phyloP scores from a whole-genome alignment of 2,329 filamentous ascomycete genomes.

The Pestalotiopsis sp. region DNA sequence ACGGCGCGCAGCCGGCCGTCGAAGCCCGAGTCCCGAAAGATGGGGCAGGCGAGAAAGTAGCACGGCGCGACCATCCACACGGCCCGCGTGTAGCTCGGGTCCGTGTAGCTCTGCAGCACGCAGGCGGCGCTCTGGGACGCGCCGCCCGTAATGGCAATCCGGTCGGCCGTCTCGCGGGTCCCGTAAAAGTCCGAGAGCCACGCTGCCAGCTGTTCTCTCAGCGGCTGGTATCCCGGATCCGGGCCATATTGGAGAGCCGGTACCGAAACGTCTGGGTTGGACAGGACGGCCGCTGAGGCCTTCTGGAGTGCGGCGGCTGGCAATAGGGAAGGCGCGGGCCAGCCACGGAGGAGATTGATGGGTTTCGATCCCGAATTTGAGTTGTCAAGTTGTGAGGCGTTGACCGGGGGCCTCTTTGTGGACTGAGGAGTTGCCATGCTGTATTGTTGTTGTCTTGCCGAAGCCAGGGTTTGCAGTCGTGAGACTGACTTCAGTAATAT shows the following conservation, averaged over 20 bases:
- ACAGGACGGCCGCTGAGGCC: slow-evolving; percentile 63
- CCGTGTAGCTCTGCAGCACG: slow-evolving; percentile 77
- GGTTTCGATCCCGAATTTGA: slow-evolving; percentile 25
- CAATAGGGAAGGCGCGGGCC: slow-evolving; percentile 65
- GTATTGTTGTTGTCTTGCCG: not conserved
- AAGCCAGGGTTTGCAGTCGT: not conserved
- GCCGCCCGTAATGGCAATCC: slow-evolving; percentile 82
- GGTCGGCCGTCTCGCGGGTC: slow-evolving; percentile 41
- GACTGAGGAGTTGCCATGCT: not conserved
- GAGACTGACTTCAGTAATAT: not conserved
- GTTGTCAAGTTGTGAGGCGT: not conserved
- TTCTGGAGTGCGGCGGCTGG: slow-evolving; percentile 63
- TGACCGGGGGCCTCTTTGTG: not conserved
- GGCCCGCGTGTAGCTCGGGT: slow-evolving; percentile 72
- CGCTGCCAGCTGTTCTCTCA: slow-evolving; percentile 66
- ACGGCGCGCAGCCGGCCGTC: slow-evolving; percentile 65
- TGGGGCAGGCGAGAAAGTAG: slow-evolving; percentile 83
- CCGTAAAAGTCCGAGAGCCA: slow-evolving; percentile 71
- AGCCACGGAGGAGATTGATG: slow-evolving; percentile 70
- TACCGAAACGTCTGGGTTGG: slow-evolving; percentile 57
- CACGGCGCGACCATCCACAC: slow-evolving; percentile 83
- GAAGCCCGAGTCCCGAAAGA: slow-evolving; percentile 83
- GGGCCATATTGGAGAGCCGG: slow-evolving; percentile 79
- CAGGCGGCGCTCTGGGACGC: slow-evolving; percentile 82
- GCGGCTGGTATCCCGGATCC: slow-evolving; percentile 71